Evolutionary conservation across 345 rosid genomes (phyloP).

Genomic region (Ceriops tagal): DNA sequence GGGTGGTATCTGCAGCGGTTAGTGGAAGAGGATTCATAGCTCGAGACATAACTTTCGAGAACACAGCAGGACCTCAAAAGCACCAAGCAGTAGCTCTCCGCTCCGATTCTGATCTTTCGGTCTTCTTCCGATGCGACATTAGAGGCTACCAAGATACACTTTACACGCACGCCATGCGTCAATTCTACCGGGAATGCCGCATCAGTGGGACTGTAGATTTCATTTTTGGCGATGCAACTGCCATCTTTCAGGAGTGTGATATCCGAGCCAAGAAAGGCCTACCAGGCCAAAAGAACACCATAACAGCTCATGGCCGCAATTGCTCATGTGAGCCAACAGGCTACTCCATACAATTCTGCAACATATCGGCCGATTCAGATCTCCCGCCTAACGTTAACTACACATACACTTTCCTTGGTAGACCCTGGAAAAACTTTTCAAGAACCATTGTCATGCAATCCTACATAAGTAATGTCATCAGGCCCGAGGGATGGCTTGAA

Average conservation of each 20-base stretch:
- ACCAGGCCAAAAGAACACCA: slow-evolving; percentile 31
- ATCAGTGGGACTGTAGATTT: slow-evolving; percentile 38
- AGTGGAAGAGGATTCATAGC: slow-evolving; percentile 40
- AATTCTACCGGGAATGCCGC: slow-evolving; percentile 35
- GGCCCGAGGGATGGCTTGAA: slow-evolving; percentile 37
- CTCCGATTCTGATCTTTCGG: slow-evolving; percentile 39
- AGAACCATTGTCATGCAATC: slow-evolving; percentile 35
- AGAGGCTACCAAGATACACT: slow-evolving; percentile 38
- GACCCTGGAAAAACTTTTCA: slow-evolving; percentile 42
- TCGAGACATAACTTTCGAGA: slow-evolving; percentile 31
- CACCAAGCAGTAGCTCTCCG: slow-evolving; percentile 45
- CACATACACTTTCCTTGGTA: slow-evolving; percentile 27
- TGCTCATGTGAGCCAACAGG: slow-evolving; percentile 32
- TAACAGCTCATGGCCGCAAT: slow-evolving; percentile 40
- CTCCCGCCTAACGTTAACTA: slow-evolving; percentile 23
- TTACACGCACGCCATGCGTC: slow-evolving; percentile 35
- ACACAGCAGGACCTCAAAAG: slow-evolving; percentile 37
- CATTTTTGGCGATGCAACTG: slow-evolving; percentile 39
- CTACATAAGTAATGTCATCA: slow-evolving; percentile 21
- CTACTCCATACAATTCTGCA: slow-evolving; percentile 34
- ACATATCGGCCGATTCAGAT: slow-evolving; percentile 29
- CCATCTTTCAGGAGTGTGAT: slow-evolving; percentile 32
- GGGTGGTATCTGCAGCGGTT: slow-evolving; percentile 26
- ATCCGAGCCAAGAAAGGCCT: slow-evolving; percentile 24
- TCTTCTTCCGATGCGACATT: slow-evolving; percentile 29